Conservation (phyloP, 1,284 basidiomycete species). For the Puccinia polysora region DNA sequence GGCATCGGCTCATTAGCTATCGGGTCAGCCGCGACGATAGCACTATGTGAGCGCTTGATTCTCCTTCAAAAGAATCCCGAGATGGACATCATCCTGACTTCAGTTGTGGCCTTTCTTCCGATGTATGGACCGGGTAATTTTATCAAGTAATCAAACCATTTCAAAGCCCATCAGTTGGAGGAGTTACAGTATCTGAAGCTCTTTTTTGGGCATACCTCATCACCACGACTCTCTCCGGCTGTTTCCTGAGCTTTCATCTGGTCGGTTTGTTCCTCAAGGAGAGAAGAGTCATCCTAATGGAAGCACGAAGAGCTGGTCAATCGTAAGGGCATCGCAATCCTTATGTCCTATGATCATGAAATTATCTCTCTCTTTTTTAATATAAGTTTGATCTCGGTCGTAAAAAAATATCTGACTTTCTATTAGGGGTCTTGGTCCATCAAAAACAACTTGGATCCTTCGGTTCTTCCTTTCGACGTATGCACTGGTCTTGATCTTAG, state of each 20-base stretch:
- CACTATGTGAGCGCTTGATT: conserved; percentile 18
- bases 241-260: background rate
- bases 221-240: conserved; percentile 6
- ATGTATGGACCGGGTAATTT: background rate
- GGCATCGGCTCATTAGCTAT: conserved; percentile 28
- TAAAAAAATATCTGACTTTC: background rate
- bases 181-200: conserved; percentile 22
- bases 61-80: background rate
- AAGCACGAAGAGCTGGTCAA: conserved; percentile 1
- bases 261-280: conserved; percentile 12
- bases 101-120: background rate
- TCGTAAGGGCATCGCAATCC: background rate
- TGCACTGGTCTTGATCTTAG: conserved; percentile 27
- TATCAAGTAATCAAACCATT: conserved; percentile 6
- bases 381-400: no score
- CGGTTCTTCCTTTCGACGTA: conserved; percentile 35
- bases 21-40: conserved; percentile 20
- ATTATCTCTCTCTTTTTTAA: conserved; percentile 1
- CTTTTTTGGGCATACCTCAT: conserved; percentile 40
- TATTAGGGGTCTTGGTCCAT: background rate
- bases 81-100: background rate
- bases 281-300: conserved; percentile 7
- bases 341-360: background rate
- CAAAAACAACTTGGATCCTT: background rate
- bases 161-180: background rate